These are phyloP conservation scores for Colletotrichum tabaci DNA, from an alignment of 2,329 filamentous ascomycete genomes.

Conservation along the genomic window DNA sequence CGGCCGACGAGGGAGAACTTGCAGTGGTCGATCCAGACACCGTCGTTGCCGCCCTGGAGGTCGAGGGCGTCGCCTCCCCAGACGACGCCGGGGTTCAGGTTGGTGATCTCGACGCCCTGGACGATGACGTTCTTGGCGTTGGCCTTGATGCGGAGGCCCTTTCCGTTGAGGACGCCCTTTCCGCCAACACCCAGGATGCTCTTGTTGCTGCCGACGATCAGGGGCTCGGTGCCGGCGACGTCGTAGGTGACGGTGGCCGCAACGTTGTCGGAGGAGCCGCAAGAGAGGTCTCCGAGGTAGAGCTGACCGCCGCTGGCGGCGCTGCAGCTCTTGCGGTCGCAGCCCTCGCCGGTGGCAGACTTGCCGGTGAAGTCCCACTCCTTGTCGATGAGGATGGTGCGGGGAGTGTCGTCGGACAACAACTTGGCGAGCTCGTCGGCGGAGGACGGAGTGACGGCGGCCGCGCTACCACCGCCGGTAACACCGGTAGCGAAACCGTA, in stretches of 20 bases:
- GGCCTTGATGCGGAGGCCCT: constrained; percentile 60
- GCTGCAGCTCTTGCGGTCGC: constrained; percentile 45
- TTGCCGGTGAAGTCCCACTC: constrained; percentile 48
- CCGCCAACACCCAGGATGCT: constrained; percentile 47
- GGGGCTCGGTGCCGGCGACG: constrained; percentile 45
- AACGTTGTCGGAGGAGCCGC: constrained; percentile 42
- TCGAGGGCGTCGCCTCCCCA: constrained; percentile 56
- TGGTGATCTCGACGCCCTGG: constrained; percentile 63
- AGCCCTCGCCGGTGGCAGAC: constrained; percentile 45
- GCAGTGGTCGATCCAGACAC: constrained; percentile 54
- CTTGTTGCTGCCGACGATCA: constrained; percentile 49
- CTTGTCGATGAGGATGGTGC: constrained; percentile 47
- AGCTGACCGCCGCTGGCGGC: constrained; percentile 48
- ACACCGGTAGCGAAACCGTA: constrained; percentile 56
- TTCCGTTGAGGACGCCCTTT: constrained; percentile 51
- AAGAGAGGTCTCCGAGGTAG: constrained; percentile 34
- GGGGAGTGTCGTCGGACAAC: constrained; percentile 48
- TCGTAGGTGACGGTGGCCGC: constrained; percentile 49
- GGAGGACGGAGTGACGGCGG: constrained; percentile 58
- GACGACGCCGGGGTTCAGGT: constrained; percentile 58
- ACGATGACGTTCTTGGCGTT: constrained; percentile 65
- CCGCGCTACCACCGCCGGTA: constrained; percentile 66
- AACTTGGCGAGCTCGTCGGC: constrained; percentile 59
- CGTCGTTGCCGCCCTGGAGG: constrained; percentile 46
- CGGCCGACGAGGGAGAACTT: constrained; percentile 59